Evolutionary conservation across 805 yeast species (phyloP), one percentile per base, ranked within the genome.

Genomic region (Myxozyma udenii): DNA sequence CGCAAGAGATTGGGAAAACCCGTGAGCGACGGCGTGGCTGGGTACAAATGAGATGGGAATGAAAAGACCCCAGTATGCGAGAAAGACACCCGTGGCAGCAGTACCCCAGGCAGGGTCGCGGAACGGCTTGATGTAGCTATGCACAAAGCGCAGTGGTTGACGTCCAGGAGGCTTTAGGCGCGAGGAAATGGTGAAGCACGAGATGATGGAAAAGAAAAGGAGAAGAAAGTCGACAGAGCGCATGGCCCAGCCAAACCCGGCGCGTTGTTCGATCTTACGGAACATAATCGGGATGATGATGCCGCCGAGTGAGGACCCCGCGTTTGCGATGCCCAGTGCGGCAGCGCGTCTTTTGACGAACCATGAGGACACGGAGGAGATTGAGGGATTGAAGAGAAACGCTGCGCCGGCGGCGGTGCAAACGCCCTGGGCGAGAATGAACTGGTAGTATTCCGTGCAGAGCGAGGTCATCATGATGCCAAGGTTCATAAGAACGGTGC

Each of bases 191-290:
- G 63, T 41, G 5, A 64, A 18, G 16, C 63, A 58, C 41, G 67
- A 48, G 4, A 66, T 37, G 4, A 48, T 28, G 12, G 58, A 50
- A 12, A 69, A 64, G 0, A 52, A 69, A 6, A 70, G 53, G 42
- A 73, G 67, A 18, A 78, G 62, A 56, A 79, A 73, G 0, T 78
- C 78, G 43, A 78, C 65, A 14, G 73, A 67, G 45, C 84, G 69
- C 40, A 77, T 69, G 2, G 79, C 75, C 83, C 84, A 79, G 9
- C 68, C 70, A 59, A 76, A 78, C 1, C 84, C 84, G 22, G 77
- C 70, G 12, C 64, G 61, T 4, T 59, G 52, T 45, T 74, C 71
- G 42, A 78, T 63, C 18, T 62, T 63, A 39, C 75, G 70, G 16
- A 78, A 69, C 68, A 75, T 68, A 39, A 76, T 64, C 12, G 81